Conservation (phyloP, 345 rosid genomes). For the Diplotaxis tenuifolia region DNA sequence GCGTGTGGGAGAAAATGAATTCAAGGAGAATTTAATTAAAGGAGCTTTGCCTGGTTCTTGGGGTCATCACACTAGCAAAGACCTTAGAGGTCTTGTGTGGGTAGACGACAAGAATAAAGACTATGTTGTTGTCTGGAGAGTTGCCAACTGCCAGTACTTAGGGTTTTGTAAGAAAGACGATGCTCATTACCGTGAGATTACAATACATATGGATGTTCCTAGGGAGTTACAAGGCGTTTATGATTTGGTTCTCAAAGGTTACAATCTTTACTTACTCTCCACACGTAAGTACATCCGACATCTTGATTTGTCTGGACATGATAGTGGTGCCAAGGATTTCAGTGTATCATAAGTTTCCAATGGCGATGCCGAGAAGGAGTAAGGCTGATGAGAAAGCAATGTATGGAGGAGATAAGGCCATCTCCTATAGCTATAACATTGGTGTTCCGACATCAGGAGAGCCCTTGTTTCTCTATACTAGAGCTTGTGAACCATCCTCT, state of each 20-base stretch:
- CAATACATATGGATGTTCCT: not conserved
- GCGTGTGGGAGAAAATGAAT: not conserved
- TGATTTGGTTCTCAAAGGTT: not conserved
- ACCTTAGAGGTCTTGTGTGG: not conserved
- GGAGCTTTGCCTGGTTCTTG: not conserved
- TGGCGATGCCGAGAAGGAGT: not conserved
- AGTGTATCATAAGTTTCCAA: not conserved
- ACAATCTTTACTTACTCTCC: not conserved
- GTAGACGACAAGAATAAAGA: not conserved
- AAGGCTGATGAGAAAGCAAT: not conserved
- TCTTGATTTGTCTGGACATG: not conserved
- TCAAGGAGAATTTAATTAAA: not conserved
- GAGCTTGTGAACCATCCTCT: not conserved
- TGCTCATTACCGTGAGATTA: not conserved
- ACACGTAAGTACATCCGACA: not conserved
- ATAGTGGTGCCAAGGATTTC: not conserved
- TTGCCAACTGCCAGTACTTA: not conserved
- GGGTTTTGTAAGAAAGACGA: not conserved
- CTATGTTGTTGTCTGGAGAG: not conserved
- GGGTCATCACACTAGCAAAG: not conserved
- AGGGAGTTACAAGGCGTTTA: not conserved
- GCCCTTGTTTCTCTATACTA: not conserved
- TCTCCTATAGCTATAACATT: not conserved
- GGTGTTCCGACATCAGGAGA: not conserved
- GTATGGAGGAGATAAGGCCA: not conserved